Base-by-base conservation (phyloP, 768 basidiomycete genomes). In the Boletus vinaceobasis region DNA sequence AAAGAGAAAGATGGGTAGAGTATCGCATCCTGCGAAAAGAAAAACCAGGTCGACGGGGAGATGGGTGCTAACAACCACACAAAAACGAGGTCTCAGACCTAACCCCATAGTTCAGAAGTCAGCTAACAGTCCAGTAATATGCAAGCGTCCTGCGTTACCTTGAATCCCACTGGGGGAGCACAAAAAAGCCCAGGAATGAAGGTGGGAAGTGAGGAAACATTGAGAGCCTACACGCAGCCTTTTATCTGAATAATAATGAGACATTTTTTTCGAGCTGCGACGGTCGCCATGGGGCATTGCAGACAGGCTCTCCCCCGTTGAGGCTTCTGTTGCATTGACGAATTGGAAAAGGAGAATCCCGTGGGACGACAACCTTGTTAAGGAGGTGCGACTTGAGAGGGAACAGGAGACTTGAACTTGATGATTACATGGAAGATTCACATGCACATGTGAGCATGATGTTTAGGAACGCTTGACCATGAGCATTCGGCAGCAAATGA, bases 31-130 rank as follows among this genome's bases (percentile, higher is more conserved):
- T 47, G 50, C 0, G 5, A 15, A 54, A 38, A 33, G n/a, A 53
- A 50, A 35, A 23, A 50, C 31, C 0, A 6, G 43, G 15, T 38
- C 2, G 29, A 54, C 14, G n/a, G 21, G 19, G 42, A 51, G 27
- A 37, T 21, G 21, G 23, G 47, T 31, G 50, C 5, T 36, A 53
- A 55, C 27, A 32, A 59, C 49, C 57, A 63, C 63, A 39, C 33
- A 31, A 48, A 55, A 57, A n/a, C 11, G 33, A 58, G 64, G 66
- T 68, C 61, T 48, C 66, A 38, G 61, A 68, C 65, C 65, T 63
- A 9, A 10, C 8, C 23, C 36, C 36, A 40, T 19, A 0, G 48
- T 43, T 1, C 21, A 39, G 15, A 43, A 14, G 13, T 43, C 27
- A 35, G 47, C 37, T 23, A n/a, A 13, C 27, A 21, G 36, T 31